Percentiles rank a stretch among this genome's conserved stretches.
Conservation (phyloP, 2,329 filamentous ascomycete species). For the Fusarium palustre region DNA sequence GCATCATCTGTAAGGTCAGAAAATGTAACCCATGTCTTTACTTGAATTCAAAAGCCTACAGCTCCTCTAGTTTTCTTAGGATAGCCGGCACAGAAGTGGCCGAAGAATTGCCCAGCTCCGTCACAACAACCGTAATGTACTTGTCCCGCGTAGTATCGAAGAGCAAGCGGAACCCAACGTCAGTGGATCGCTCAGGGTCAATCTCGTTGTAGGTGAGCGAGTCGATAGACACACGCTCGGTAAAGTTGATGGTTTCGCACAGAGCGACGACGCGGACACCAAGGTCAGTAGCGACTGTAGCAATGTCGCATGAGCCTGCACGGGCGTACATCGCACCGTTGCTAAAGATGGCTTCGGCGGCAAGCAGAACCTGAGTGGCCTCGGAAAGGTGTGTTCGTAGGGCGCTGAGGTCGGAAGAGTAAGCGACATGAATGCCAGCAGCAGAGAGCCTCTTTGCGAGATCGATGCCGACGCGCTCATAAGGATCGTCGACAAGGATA, state of each 20-base stretch:
- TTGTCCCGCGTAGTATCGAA: conserved; percentile 93
- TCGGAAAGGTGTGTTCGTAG: conserved; percentile 77
- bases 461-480: conserved; percentile 62
- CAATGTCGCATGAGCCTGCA: conserved; percentile 86
- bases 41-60: conserved; percentile 51
- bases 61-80: conserved; percentile 68
- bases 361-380: conserved; percentile 82
- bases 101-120: conserved; percentile 88
- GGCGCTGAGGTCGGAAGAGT: conserved; percentile 80
- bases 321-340: conserved; percentile 92
- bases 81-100: conserved; percentile 83
- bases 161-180: conserved; percentile 72
- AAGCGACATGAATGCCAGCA: conserved; percentile 80
- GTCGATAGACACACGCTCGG: conserved; percentile 84
- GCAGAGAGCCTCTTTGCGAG: conserved; percentile 76
- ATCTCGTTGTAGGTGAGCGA: conserved; percentile 96
- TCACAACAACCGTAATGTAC: conserved; percentile 89
- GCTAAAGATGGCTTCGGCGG: conserved; percentile 93
- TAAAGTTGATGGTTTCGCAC: conserved; percentile 96
- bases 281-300: conserved; percentile 81
- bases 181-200: conserved; percentile 75
- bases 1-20: conserved; percentile 30
- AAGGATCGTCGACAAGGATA: conserved; percentile 80
- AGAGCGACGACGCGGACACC: conserved; percentile 87
- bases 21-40: conserved; percentile 27